Conservation (phyloP, 768 basidiomycete genomes). For the Podaxis carcinomalis region DNA sequence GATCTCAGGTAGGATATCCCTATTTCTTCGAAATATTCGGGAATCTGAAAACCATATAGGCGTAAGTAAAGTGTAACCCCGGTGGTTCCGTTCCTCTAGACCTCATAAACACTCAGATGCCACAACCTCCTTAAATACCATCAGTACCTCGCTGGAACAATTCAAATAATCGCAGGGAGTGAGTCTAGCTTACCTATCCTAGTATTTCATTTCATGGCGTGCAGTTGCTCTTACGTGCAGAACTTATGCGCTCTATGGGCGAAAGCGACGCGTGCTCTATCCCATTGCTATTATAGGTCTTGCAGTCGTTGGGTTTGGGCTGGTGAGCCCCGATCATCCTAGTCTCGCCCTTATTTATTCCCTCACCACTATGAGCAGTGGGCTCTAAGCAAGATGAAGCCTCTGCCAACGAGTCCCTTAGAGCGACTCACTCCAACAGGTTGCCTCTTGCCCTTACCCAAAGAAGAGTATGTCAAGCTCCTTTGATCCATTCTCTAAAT, state of each 20-base stretch:
- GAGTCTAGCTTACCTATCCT: conserved; percentile 5
- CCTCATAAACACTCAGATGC: conserved; percentile 13
- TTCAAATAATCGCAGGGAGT: conserved; percentile 29
- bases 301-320: conserved; percentile 24
- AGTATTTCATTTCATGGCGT: conserved; percentile 4
- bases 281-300: conserved; percentile 22
- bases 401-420: neutral
- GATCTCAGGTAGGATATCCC: neutral
- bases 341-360: neutral
- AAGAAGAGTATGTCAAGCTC: conserved; percentile 17
- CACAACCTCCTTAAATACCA: conserved; percentile 15
- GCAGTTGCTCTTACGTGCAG: conserved; percentile 14
- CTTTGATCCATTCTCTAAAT: neutral
- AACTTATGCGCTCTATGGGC: conserved; percentile 37
- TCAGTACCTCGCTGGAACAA: conserved; percentile 22
- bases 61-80: neutral
- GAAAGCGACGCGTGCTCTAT: conserved; percentile 22
- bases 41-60: neutral
- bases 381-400: neutral
- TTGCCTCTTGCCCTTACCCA: conserved; percentile 20
- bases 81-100: neutral
- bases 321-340: conserved; percentile 14
- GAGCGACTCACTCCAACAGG: conserved; percentile 8
- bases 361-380: neutral
- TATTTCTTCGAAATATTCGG: neutral